Evolutionary conservation across 371 early-diverging fungal genomes (phyloP).

Genomic region (Dinochytrium kinnereticum): DNA sequence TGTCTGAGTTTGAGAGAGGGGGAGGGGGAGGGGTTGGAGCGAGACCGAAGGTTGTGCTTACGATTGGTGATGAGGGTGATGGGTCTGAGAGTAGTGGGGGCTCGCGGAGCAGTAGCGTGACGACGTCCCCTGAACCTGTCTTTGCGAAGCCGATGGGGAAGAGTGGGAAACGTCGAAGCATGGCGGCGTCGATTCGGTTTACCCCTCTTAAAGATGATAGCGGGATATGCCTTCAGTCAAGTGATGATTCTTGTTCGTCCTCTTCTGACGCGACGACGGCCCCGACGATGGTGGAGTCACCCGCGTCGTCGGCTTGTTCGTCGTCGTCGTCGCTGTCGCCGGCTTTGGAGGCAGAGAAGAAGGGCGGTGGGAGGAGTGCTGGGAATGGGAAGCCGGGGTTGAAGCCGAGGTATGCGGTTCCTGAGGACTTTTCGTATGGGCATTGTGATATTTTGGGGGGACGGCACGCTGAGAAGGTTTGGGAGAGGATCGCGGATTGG

Average conservation of each 20-base stretch:
- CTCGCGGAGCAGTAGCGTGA: not conserved
- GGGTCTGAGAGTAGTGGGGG: not conserved
- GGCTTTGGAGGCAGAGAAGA: not conserved
- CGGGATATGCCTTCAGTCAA: not conserved
- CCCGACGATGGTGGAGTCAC: not conserved
- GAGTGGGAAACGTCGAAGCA: not conserved
- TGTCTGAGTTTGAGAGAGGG: not conserved
- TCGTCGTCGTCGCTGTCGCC: too few relatives aligned
- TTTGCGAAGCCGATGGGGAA: not conserved
- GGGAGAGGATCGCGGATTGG: conserved; percentile 48
- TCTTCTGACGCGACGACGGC: not conserved
- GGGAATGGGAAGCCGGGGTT: not conserved
- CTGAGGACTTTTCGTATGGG: conserved; percentile 33
- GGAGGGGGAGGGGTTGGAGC: not conserved
- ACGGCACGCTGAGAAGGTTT: conserved; percentile 43
- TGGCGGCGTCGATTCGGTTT: conserved; percentile 5
- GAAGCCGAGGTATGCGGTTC: conserved; percentile 32
- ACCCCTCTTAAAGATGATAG: conserved; percentile 12
- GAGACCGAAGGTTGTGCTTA: not conserved
- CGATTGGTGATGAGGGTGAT: not conserved
- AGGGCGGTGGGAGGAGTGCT: not conserved
- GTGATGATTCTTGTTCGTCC: not conserved
- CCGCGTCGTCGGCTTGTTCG: not conserved
- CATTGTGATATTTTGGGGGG: conserved; percentile 50
- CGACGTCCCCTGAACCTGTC: conserved; percentile 2